phyloP scores from a whole-genome alignment of 2,329 filamentous ascomycete species.

The Aspergillus hiratsukae region DNA sequence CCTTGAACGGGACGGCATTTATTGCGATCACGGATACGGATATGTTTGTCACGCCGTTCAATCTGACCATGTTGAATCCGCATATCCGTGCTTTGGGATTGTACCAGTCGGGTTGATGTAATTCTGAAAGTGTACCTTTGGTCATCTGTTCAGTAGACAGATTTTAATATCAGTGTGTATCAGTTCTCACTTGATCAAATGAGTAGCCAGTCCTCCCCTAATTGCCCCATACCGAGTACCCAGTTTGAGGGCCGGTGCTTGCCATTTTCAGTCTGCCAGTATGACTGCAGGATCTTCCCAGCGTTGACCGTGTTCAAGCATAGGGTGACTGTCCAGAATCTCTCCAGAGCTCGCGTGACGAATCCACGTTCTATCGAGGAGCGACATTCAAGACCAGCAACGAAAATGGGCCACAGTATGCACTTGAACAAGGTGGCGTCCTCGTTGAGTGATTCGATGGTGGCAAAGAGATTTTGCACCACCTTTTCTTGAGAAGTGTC shows the following conservation, averaged over 20 bases:
- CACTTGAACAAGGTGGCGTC: conserved; percentile 28
- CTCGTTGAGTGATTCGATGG: conserved; percentile 21
- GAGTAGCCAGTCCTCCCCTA: conserved; percentile 28
- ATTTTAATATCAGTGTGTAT: conserved; percentile 5
- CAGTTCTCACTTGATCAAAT: conserved; percentile 20
- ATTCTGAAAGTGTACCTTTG: too few relatives aligned
- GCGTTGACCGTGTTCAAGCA: conserved; percentile 33
- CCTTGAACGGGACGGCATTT: background rate
- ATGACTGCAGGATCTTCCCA: conserved; percentile 22
- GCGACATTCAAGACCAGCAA: conserved; percentile 29
- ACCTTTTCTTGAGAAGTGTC: conserved; percentile 14
- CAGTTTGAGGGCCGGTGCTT: conserved; percentile 13
- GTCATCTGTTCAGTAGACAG: too few relatives aligned
- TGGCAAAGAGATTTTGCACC: conserved; percentile 21
- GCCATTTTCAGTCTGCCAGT: conserved; percentile 19
- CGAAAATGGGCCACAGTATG: conserved; percentile 32
- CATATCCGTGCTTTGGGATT: conserved; percentile 2
- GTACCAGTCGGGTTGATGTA: background rate
- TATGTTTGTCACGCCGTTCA: conserved; percentile 2
- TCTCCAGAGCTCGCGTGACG: conserved; percentile 21
- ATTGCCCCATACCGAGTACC: conserved; percentile 27
- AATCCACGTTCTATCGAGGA: conserved; percentile 19
- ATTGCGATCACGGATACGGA: background rate
- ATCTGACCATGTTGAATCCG: background rate
- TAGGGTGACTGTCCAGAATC: conserved; percentile 26